These are phyloP conservation scores for Torulaspora globosa DNA, from an alignment of 1,139 yeast species.

Conservation along the genomic window DNA sequence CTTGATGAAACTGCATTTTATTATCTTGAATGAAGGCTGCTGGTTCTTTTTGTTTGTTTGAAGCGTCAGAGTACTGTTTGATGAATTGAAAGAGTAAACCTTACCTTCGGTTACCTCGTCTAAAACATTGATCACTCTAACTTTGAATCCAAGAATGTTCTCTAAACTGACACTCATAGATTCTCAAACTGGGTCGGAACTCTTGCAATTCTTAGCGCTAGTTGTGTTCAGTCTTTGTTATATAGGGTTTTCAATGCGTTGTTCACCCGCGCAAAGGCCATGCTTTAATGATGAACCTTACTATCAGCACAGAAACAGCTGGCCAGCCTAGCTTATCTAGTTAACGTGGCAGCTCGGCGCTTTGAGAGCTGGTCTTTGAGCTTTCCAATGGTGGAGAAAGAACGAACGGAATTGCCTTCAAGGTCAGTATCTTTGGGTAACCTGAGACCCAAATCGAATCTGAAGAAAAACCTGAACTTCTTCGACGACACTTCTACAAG, in stretches of 20 bases:
- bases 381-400: conserved; percentile 9
- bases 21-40: conserved; percentile 45
- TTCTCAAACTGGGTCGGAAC: background rate
- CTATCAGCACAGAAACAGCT: background rate
- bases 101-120: conserved; percentile 58
- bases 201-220: background rate
- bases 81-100: conserved; percentile 55
- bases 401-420: conserved; percentile 11
- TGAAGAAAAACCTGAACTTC: conserved; percentile 14
- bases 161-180: conserved; percentile 33
- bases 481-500: conserved; percentile 19
- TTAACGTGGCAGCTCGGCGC: background rate
- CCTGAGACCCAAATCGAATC: conserved; percentile 14
- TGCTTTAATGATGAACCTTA: background rate
- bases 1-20: conserved; percentile 58
- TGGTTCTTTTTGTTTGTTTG: conserved; percentile 32
- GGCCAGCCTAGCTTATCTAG: background rate
- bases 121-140: conserved; percentile 55
- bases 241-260: conserved; percentile 2
- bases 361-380: background rate
- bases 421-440: conserved; percentile 25
- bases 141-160: conserved; percentile 42
- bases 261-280: conserved; percentile 2
- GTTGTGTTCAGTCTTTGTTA: background rate
- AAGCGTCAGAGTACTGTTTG: conserved; percentile 41